Evolutionary conservation across 305 asterid genomes (phyloP), one percentile per base, ranked within the genome.

Genomic region (Fraxinus albicans): DNA sequence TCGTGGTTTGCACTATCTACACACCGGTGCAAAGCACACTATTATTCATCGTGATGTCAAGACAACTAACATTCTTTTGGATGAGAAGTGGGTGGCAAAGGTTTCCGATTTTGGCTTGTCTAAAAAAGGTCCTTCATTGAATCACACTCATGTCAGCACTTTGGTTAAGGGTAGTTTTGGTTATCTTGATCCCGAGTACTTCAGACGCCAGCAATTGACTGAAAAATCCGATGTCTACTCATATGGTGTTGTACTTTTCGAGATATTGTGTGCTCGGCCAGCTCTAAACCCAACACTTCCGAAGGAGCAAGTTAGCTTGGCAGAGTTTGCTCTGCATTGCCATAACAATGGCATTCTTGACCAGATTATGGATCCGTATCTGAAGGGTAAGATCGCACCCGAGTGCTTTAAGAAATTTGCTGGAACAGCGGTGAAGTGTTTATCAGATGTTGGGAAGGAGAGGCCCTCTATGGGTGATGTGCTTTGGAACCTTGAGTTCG

Each of bases 381-480:
- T 95, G 23, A 94, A 91, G 86, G 98, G 98, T 17, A 94, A 92
- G 90, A 92, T 95, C 31, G 97, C 98, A 70, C 94, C 99, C 0
- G 99, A 95, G 84, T 94, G 97, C 90, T 89, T 95, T 73, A 94
- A 93, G 90, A 95, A 93, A 86, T 86, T 94, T 19, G 92, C 94
- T 0, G 99, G 94, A 89, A 93, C 99, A 1, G 98, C 99, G 1
- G 99, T 94, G 79, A 95, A 95, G 87, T 95, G 99, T 21, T 91
- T 95, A 17, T 85, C 93, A 1, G 99, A 95, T 80, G 93, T 90
- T 42, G 98, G 99, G 58, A 91, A 90, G 0, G 99, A 95, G 47
- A 85, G 99, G 89, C 99, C 99, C 1, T 92, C 98, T 1, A 95
- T 95, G 99, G 99, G 99, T 0, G 98, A 95, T 73, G 99, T 95